These are phyloP conservation scores for Colletotrichum limetticola DNA, from an alignment of 2,329 filamentous ascomycete genomes.

Conservation along the genomic window DNA sequence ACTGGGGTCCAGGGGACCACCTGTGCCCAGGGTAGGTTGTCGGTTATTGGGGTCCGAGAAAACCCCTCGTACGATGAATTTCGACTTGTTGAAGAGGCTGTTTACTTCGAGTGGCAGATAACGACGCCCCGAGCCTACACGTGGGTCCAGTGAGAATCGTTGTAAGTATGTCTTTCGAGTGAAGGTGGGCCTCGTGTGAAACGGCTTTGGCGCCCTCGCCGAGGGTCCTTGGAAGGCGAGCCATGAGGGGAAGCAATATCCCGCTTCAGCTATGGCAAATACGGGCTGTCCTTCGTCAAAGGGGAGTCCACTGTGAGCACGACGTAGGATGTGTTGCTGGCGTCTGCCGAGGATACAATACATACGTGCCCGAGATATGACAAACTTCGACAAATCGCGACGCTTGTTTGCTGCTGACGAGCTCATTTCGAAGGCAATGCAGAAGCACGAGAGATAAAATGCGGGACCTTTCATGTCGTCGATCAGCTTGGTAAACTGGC, in stretches of 20 bases:
- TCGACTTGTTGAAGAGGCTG: neutral
- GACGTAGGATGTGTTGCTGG: neutral
- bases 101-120: neutral
- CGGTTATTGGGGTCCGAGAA: neutral
- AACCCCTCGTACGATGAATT: neutral
- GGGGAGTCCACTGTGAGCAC: neutral
- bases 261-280: neutral
- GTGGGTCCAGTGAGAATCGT: neutral
- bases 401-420: neutral
- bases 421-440: neutral
- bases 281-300: neutral
- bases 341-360: neutral
- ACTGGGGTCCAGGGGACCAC: neutral
- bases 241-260: neutral
- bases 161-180: neutral
- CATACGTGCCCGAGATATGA: neutral
- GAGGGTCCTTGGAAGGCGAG: neutral
- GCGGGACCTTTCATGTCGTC: constrained; percentile 8
- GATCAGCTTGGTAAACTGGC: neutral
- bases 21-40: neutral
- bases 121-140: neutral
- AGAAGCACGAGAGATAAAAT: neutral
- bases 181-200: neutral
- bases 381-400: neutral
- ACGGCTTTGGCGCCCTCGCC: neutral